phyloP scores from a whole-genome alignment of 768 basidiomycete species.

The Termitomyces bulborhizus region DNA sequence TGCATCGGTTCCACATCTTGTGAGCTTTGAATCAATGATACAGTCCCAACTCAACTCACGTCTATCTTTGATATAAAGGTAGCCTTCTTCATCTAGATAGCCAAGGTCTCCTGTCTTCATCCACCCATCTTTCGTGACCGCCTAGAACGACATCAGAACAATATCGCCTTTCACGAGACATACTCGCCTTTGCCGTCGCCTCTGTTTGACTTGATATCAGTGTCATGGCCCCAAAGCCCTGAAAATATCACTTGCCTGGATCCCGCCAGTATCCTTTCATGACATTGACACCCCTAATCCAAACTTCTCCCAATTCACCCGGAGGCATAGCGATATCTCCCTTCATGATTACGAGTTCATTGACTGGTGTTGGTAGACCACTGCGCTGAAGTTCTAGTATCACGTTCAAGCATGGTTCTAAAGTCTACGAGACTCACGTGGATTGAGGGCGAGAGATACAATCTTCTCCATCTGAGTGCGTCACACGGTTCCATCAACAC shows the following conservation, averaged over 20 bases:
- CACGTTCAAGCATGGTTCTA: not conserved
- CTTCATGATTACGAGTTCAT: slow-evolving; percentile 39
- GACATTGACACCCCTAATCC: slow-evolving; percentile 43
- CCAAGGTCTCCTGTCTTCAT: slow-evolving; percentile 42
- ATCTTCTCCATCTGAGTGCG: slow-evolving; percentile 40
- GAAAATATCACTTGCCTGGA: slow-evolving; percentile 22
- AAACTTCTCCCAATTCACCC: slow-evolving; percentile 33
- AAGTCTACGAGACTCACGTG: slow-evolving; percentile 27
- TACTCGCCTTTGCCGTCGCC: slow-evolving; percentile 21
- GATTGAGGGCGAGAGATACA: slow-evolving; percentile 39
- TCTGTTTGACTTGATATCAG: slow-evolving; percentile 7
- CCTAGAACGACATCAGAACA: slow-evolving; percentile 18
- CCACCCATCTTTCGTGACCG: slow-evolving; percentile 42
- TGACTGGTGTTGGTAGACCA: slow-evolving; percentile 39
- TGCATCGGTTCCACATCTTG: slow-evolving; percentile 5
- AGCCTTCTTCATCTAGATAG: slow-evolving; percentile 39
- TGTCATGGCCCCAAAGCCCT: not conserved
- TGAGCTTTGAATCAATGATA: not conserved
- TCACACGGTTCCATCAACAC: not conserved
- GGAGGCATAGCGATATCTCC: slow-evolving; percentile 22
- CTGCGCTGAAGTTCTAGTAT: slow-evolving; percentile 14
- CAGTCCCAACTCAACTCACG: slow-evolving; percentile 17
- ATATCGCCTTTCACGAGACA: not conserved
- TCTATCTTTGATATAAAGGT: slow-evolving; percentile 42
- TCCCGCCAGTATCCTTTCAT: slow-evolving; percentile 51